These are phyloP conservation scores for Lippia alba DNA, from an alignment of 305 asterid species.

Conservation along the genomic window DNA sequence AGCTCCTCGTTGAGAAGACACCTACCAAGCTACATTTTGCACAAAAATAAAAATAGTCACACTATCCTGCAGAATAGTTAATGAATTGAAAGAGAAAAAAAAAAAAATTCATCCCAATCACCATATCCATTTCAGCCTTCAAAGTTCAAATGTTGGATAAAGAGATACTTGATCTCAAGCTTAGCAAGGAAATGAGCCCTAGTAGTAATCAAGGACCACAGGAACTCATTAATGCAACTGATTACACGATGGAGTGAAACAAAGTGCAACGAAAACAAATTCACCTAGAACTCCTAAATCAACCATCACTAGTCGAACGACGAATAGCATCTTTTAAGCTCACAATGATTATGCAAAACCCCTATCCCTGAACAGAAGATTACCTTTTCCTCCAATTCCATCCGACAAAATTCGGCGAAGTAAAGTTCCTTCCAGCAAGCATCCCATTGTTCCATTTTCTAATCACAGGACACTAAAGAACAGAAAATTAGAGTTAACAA, in stretches of 20 bases:
- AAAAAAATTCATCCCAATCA: not conserved
- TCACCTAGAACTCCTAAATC: not conserved
- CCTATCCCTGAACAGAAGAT: not conserved
- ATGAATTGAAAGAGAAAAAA: too few relatives aligned
- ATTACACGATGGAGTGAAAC: constrained; percentile 16
- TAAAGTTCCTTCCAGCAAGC: constrained; percentile 35
- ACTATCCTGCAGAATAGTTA: not conserved
- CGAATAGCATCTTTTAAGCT: constrained; percentile 19
- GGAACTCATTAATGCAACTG: constrained; percentile 5
- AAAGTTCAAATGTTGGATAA: not conserved
- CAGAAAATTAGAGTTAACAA: not conserved
- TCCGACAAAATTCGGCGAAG: constrained; percentile 43
- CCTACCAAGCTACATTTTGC: not conserved
- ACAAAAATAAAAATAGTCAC: not conserved
- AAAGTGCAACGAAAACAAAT: not conserved
- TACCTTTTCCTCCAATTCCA: constrained; percentile 58
- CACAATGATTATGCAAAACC: not conserved
- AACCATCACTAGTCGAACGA: constrained; percentile 1
- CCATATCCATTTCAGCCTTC: not conserved
- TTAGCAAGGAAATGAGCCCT: constrained; percentile 2
- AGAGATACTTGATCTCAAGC: not conserved
- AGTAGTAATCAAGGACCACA: constrained; percentile 10
- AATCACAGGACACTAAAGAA: constrained; percentile 40
- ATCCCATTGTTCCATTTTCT: constrained; percentile 44
- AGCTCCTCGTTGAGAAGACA: constrained; percentile 7